Percentiles rank a stretch among this genome's conserved stretches.
phyloP scores from a whole-genome alignment of 495 filamentous ascomycete species.

The Aspergillus coremiiformis region DNA sequence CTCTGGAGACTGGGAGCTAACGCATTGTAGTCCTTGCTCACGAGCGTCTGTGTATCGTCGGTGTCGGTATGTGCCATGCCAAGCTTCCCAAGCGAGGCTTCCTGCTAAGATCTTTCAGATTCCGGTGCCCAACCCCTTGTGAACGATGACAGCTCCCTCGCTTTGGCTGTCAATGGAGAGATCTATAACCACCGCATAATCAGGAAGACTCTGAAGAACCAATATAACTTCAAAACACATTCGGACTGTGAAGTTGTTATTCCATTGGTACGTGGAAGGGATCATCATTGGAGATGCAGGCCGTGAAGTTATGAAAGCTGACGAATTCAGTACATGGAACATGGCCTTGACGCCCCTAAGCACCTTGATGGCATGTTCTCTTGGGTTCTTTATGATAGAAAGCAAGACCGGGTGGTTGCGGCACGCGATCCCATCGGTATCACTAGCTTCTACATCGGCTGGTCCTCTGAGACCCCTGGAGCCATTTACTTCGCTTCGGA shows the following conservation, averaged over 20 bases:
- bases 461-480: constrained; percentile 71
- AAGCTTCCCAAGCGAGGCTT: neutral
- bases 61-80: constrained; percentile 66
- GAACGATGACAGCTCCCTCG: constrained; percentile 79
- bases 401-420: constrained; percentile 79
- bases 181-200: constrained; percentile 98
- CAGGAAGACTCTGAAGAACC: constrained; percentile 69
- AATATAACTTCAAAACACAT: constrained; percentile 93
- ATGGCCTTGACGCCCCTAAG: constrained; percentile 89
- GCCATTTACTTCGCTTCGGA: constrained; percentile 95
- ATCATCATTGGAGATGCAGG: neutral
- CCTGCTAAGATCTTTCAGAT: constrained; percentile 47
- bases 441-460: constrained; percentile 93
- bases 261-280: constrained; percentile 63
- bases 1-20: constrained; percentile 17
- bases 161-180: constrained; percentile 96
- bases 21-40: constrained; percentile 76
- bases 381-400: constrained; percentile 94
- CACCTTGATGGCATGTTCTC: constrained; percentile 99
- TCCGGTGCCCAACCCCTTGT: constrained; percentile 91
- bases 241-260: constrained; percentile 98
- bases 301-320: neutral
- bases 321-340: constrained; percentile 70
- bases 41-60: constrained; percentile 95
- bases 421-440: constrained; percentile 96